Percentiles rank a stretch among this genome's conserved stretches.
These are phyloP conservation scores for Hippophae rhamnoides DNA, from an alignment of 306 rosid genomes.

Conservation along the genomic window DNA sequence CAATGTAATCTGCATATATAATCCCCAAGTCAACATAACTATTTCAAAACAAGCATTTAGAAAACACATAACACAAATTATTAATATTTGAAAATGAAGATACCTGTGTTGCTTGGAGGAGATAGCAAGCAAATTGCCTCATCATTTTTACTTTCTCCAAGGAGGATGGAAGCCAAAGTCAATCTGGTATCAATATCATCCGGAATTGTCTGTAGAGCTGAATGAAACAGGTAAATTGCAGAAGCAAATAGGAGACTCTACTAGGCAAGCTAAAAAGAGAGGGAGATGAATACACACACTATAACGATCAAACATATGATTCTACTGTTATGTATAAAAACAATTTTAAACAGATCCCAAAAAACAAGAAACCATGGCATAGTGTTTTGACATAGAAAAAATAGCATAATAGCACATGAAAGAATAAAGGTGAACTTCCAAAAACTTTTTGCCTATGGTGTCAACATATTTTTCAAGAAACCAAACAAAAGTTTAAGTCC, in stretches of 20 bases:
- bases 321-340: no score
- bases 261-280: not conserved
- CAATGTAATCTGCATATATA: slow-evolving; percentile 39
- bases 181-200: slow-evolving; percentile 67
- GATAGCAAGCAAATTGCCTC: slow-evolving; percentile 72
- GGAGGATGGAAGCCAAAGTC: slow-evolving; percentile 70
- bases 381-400: not conserved
- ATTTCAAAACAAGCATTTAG: not conserved
- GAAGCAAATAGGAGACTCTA: not conserved
- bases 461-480: no score
- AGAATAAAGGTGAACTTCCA: no score
- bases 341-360: not conserved
- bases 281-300: not conserved
- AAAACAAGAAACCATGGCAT: not conserved
- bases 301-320: not conserved
- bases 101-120: slow-evolving; percentile 56
- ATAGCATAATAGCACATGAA: not conserved
- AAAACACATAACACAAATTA: not conserved
- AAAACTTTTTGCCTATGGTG: no score
- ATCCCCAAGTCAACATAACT: slow-evolving; percentile 6
- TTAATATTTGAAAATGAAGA: slow-evolving; percentile 10
- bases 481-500: no score
- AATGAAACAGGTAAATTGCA: slow-evolving; percentile 21
- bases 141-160: slow-evolving; percentile 65
- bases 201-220: slow-evolving; percentile 53